These are phyloP conservation scores for Neurospora sp. DNA, from an alignment of 495 filamentous ascomycete species.

Conservation along the genomic window DNA sequence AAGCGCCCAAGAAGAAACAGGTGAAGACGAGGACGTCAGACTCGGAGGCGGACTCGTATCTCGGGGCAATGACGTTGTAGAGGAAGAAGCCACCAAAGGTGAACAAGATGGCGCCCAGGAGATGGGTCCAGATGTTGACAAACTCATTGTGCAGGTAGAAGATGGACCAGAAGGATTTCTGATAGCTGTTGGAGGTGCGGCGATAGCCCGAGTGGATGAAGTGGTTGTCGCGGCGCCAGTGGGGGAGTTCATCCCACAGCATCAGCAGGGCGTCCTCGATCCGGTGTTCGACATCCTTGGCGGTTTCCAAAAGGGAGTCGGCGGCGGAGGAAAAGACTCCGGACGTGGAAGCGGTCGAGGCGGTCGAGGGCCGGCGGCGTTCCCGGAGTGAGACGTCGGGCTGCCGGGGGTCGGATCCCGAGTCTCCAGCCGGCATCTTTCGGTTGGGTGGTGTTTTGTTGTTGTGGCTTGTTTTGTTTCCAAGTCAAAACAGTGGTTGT, in stretches of 20 bases:
- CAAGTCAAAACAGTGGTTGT: neutral
- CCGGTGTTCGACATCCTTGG: slow-evolving; percentile 16
- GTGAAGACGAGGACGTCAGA: slow-evolving; percentile 62
- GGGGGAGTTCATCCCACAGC: slow-evolving; percentile 33
- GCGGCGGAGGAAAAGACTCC: slow-evolving; percentile 21
- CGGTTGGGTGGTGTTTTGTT: neutral
- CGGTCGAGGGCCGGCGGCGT: neutral
- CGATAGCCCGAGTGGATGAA: slow-evolving; percentile 36
- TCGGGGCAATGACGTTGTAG: slow-evolving; percentile 41
- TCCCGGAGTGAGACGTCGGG: neutral
- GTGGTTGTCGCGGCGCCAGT: slow-evolving; percentile 38
- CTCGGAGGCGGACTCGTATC: slow-evolving; percentile 53
- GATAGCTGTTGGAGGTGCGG: slow-evolving; percentile 27
- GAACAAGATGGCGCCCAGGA: slow-evolving; percentile 51
- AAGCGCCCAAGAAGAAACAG: slow-evolving; percentile 72
- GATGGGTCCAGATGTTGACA: slow-evolving; percentile 91
- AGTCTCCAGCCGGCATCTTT: neutral
- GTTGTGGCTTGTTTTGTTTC: neutral
- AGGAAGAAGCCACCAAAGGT: slow-evolving; percentile 25
- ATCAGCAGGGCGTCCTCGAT: slow-evolving; percentile 21
- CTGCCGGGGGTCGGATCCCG: neutral
- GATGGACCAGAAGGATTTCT: slow-evolving; percentile 23
- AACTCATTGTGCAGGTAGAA: slow-evolving; percentile 64
- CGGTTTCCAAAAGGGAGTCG: slow-evolving; percentile 18
- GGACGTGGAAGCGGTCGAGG: neutral